Percentiles rank a stretch among this genome's conserved stretches.
Conservation (phyloP, 257 asterid genomes). For the Agastache rugosa region DNA sequence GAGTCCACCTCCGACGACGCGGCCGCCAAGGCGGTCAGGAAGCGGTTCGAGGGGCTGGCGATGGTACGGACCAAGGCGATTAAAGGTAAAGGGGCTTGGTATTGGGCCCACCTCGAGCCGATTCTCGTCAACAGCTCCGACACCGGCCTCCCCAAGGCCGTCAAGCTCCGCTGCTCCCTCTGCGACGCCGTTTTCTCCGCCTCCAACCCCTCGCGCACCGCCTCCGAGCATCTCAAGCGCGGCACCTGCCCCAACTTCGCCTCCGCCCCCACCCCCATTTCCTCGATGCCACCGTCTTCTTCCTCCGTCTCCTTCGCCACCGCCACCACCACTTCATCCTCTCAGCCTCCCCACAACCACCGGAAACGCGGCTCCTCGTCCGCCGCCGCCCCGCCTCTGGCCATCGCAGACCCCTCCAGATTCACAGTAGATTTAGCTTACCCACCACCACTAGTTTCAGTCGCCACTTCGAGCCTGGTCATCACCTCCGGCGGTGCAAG, state of each 20-base stretch:
- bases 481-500: too few relatives aligned
- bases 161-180: slow-evolving; percentile 74
- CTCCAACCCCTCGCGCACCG: slow-evolving; percentile 90
- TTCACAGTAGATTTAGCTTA: slow-evolving; percentile 68
- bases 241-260: slow-evolving; percentile 88
- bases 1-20: slow-evolving; percentile 51
- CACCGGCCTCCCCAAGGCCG: slow-evolving; percentile 73
- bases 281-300: slow-evolving; percentile 61
- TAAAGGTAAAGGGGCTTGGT: slow-evolving; percentile 96
- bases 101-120: slow-evolving; percentile 92
- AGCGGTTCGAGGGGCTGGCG: slow-evolving; percentile 79
- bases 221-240: slow-evolving; percentile 83
- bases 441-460: slow-evolving; percentile 50
- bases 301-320: neutral
- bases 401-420: slow-evolving; percentile 74
- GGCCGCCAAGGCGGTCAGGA: slow-evolving; percentile 66
- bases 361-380: slow-evolving; percentile 45
- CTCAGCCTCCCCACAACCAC: slow-evolving; percentile 41
- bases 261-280: slow-evolving; percentile 59
- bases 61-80: slow-evolving; percentile 79
- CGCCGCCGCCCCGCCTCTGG: slow-evolving; percentile 42
- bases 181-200: slow-evolving; percentile 96
- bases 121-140: slow-evolving; percentile 68
- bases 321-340: slow-evolving; percentile 11
- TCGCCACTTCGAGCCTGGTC: slow-evolving; percentile 36